Evolutionary conservation across 106 monocot species (phyloP).

Genomic region (Apostasia shenzhenica): DNA sequence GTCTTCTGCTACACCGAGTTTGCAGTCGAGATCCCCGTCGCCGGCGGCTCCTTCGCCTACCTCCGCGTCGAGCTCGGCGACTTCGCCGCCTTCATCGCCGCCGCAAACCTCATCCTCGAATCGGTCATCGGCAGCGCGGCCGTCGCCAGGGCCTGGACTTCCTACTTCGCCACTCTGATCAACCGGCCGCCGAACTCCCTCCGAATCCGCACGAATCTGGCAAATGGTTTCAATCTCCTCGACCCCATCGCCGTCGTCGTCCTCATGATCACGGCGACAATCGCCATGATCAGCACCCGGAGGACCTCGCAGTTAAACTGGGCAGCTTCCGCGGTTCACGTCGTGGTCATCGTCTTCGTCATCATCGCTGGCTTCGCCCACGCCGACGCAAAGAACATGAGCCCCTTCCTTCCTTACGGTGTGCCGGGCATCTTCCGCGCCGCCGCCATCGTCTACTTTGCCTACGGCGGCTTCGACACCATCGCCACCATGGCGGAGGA

Average conservation of each 20-base stretch:
- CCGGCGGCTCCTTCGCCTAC: constrained; percentile 71
- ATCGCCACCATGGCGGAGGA: constrained; percentile 84
- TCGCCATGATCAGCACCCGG: constrained; percentile 37
- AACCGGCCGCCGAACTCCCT: constrained; percentile 19
- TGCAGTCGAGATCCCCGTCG: constrained; percentile 72
- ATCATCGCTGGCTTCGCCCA: constrained; percentile 44
- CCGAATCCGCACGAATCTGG: constrained; percentile 31
- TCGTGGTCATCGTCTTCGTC: constrained; percentile 50
- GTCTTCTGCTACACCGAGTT: constrained; percentile 87
- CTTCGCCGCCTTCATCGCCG: constrained; percentile 52
- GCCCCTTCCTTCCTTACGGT: constrained; percentile 65
- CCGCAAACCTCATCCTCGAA: constrained; percentile 49
- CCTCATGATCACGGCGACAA: constrained; percentile 18
- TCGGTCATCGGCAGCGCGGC: constrained; percentile 38
- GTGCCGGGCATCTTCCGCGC: constrained; percentile 52
- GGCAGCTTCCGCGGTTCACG: constrained; percentile 32
- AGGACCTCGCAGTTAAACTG: constrained; percentile 53
- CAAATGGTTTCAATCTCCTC: constrained; percentile 48
- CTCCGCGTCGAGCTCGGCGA: constrained; percentile 69
- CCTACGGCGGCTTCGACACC: constrained; percentile 77
- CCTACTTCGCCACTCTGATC: constrained; percentile 36
- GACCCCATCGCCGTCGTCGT: constrained; percentile 63
- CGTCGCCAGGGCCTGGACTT: constrained; percentile 39
- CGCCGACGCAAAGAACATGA: constrained; percentile 36
- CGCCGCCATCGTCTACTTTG: constrained; percentile 64